Base-by-base conservation (phyloP, 169 alveolate genomes). In the Miamiensis avidus region DNA sequence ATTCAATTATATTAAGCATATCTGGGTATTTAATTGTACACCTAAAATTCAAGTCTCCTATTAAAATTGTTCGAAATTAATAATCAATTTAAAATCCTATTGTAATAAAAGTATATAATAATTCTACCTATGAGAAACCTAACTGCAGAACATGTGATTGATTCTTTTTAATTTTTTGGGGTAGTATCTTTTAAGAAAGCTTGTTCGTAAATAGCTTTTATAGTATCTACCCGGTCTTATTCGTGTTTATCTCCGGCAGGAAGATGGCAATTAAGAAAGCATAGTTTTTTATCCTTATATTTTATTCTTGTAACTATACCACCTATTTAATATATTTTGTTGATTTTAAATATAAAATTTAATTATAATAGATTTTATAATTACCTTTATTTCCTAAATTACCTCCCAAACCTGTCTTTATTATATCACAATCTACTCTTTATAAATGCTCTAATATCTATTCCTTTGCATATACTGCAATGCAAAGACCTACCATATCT, bases 401-500 rank as follows among this genome's bases (percentile, higher is more conserved):
- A 89, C n/a, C 98, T 97, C 87, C 95, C 93, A 82, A 96, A 91
- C 0, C 99, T 98, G 75, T 96, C 95, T 90, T 96, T 95, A 33
- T 94, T 93, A 69, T 90, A 73, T 73, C 76, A 26, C 20, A 15
- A 15, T 73, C 76, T 11, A 73, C 31, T 6, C 20, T 4, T 15
- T 11, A 15, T 26, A 73, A 4, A 73, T 73, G 6, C 6, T 73
- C 26, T 73, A 1, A 15, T 26, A 73, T 73, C 6, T 73, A n/a
- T 15, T 26, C 26, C 26, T 73, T n/a, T 15, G 28, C 76, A 73
- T 15, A 73, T 15, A 73, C 26, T 15, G 31, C 6, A 1, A 29
- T 73, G 15, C 31, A 73, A n/a, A 73, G 28, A 29, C 76, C 76
- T 73, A 73, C 76, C 76, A 73, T 15, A 73, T 28, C 26, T 15